A percentile compares a stretch with the other conserved stretches of the same genome.
phyloP scores from a whole-genome alignment of 1,284 basidiomycete genomes.

The Golubevia pallescens region DNA sequence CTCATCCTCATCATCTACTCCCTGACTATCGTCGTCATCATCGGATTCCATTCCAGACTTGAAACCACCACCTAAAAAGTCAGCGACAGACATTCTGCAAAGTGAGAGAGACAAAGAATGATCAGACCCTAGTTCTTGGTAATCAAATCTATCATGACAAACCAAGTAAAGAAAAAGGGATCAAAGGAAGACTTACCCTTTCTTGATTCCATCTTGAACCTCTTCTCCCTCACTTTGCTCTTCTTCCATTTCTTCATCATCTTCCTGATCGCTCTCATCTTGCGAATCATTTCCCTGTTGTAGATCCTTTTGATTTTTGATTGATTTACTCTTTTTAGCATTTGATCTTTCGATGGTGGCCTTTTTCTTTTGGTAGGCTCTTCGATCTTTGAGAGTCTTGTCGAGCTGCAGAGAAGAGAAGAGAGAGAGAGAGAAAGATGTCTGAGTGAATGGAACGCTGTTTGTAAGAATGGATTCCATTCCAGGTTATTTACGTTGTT shows the following conservation, averaged over 20 bases:
- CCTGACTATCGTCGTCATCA: slow-evolving; percentile 24
- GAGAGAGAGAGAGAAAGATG: not conserved
- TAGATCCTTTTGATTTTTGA: not conserved
- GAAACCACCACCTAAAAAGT: slow-evolving; percentile 60
- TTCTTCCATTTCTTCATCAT: slow-evolving; percentile 14
- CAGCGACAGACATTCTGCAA: slow-evolving; percentile 52
- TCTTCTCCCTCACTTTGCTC: slow-evolving; percentile 17
- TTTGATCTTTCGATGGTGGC: slow-evolving; percentile 26
- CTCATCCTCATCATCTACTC: slow-evolving; percentile 36
- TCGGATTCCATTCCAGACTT: slow-evolving; percentile 29
- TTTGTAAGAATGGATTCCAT: not conserved
- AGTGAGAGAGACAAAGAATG: not conserved
- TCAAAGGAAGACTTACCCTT: slow-evolving; percentile 1
- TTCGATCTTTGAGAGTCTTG: slow-evolving; percentile 45
- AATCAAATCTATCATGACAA: slow-evolving; percentile 19
- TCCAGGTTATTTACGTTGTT: slow-evolving; percentile 15
- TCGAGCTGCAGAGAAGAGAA: slow-evolving; percentile 36
- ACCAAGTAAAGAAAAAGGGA: too few relatives aligned
- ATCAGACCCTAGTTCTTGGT: slow-evolving; percentile 11
- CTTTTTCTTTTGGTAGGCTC: slow-evolving; percentile 46
- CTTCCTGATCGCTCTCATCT: slow-evolving; percentile 25
- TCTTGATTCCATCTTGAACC: slow-evolving; percentile 21
- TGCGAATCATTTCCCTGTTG: not conserved
- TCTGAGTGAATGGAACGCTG: not conserved
- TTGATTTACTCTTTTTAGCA: slow-evolving; percentile 17